Conservation (phyloP, 1,139 yeast genomes). For the Yamadazyma sp. region DNA sequence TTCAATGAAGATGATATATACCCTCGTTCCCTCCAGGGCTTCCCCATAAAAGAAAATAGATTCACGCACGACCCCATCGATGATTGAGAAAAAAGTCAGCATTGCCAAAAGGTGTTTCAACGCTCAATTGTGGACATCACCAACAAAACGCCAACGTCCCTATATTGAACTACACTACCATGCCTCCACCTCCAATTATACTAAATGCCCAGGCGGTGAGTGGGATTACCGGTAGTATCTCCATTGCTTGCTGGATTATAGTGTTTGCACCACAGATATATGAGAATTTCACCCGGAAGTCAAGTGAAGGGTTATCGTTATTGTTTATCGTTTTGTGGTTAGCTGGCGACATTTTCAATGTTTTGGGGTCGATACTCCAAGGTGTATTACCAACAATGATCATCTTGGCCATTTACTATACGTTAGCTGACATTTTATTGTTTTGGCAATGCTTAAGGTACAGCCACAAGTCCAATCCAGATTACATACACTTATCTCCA, state of each 20-base stretch:
- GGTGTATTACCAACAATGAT: conserved; percentile 92
- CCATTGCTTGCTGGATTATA: conserved; percentile 96
- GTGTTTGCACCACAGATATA: conserved; percentile 97
- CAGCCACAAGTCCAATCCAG: conserved; percentile 53
- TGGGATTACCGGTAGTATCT: conserved; percentile 88
- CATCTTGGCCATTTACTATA: conserved; percentile 85
- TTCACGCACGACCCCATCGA: not conserved
- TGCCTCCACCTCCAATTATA: conserved; percentile 66
- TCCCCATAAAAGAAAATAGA: not conserved
- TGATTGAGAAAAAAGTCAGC: conserved; percentile 2
- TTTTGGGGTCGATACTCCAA: conserved; percentile 83
- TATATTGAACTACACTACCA: no score
- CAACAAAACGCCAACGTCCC: no score
- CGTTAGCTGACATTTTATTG: conserved; percentile 83
- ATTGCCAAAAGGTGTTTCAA: no score
- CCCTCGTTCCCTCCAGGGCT: no score
- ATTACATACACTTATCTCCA: conserved; percentile 80
- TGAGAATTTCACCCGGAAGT: conserved; percentile 80
- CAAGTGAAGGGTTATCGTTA: conserved; percentile 84
- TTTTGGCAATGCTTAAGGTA: conserved; percentile 80
- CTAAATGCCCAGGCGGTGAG: conserved; percentile 78
- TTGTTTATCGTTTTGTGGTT: conserved; percentile 84
- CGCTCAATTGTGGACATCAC: no score
- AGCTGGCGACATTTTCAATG: conserved; percentile 88
- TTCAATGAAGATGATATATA: no score